Conservation (phyloP, 306 rosid species). For the Gynostemma pentaphyllum region DNA sequence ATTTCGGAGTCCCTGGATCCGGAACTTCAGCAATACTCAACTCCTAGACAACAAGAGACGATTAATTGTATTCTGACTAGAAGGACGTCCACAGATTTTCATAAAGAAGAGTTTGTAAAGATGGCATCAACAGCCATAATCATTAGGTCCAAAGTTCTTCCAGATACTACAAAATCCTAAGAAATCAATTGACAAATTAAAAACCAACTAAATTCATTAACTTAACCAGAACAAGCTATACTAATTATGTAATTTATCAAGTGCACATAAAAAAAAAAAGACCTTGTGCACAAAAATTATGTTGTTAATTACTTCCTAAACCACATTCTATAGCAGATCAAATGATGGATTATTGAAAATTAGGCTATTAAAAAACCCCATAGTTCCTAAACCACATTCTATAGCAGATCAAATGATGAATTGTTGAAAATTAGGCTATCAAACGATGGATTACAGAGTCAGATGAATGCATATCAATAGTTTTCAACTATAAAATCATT, state of each 20-base stretch:
- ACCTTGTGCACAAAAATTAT: too few species aligned
- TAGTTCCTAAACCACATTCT: neutral
- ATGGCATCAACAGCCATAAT: too few species aligned
- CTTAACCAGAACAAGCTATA: too few species aligned
- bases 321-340: neutral
- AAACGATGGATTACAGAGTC: neutral
- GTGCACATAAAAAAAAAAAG: too few species aligned
- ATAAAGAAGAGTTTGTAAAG: too few species aligned
- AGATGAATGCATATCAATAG: neutral
- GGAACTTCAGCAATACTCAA: neutral
- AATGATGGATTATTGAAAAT: neutral
- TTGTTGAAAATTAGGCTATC: neutral
- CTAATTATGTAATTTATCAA: too few species aligned
- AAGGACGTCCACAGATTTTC: neutral
- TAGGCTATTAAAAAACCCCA: neutral
- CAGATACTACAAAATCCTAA: too few species aligned
- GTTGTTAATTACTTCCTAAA: too few species aligned
- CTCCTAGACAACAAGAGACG: neutral
- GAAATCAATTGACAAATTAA: too few species aligned
- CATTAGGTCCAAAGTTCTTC: too few species aligned
- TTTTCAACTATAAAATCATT: neutral
- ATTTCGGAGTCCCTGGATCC: neutral
- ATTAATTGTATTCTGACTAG: neutral
- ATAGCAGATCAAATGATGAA: neutral
- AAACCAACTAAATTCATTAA: too few species aligned